Percentiles rank a stretch among this genome's conserved stretches.
phyloP scores from a whole-genome alignment of 495 filamentous ascomycete species.

The Paragyromitra xinjiangensis region DNA sequence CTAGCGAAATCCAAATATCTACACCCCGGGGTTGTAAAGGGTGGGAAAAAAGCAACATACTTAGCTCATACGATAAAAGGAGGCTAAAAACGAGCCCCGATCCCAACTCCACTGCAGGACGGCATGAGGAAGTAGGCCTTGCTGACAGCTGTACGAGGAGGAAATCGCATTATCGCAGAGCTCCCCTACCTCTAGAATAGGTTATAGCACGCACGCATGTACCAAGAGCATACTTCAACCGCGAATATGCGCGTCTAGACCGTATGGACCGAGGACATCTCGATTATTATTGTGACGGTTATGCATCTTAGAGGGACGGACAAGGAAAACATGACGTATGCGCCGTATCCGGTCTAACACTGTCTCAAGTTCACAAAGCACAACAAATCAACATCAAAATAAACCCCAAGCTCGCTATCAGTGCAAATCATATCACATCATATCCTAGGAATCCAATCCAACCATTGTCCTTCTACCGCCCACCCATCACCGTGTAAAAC shows the following conservation, averaged over 20 bases:
- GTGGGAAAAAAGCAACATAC: neutral
- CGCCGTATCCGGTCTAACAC: neutral
- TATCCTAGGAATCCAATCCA: neutral
- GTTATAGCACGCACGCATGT: neutral
- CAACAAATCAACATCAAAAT: neutral
- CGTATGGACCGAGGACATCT: neutral
- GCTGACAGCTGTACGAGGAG: neutral
- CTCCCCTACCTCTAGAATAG: neutral
- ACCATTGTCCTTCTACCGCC: neutral
- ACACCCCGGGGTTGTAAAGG: neutral
- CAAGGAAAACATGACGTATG: slow-evolving; percentile 4
- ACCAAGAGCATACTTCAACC: neutral
- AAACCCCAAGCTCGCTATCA: neutral
- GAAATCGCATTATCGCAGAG: neutral
- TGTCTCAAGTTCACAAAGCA: neutral
- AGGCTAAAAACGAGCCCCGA: neutral
- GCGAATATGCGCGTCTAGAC: slow-evolving; percentile 19
- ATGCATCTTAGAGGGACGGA: neutral
- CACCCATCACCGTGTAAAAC: neutral
- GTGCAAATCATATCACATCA: neutral
- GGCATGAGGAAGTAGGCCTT: neutral
- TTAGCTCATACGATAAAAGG: neutral
- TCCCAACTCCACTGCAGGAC: neutral
- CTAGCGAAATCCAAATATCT: neutral
- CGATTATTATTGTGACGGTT: neutral